A percentile compares a stretch with the other conserved stretches of the same genome.
These are phyloP conservation scores for Talaromyces sp. DNA, from an alignment of 2,329 filamentous ascomycete species.

Conservation along the genomic window DNA sequence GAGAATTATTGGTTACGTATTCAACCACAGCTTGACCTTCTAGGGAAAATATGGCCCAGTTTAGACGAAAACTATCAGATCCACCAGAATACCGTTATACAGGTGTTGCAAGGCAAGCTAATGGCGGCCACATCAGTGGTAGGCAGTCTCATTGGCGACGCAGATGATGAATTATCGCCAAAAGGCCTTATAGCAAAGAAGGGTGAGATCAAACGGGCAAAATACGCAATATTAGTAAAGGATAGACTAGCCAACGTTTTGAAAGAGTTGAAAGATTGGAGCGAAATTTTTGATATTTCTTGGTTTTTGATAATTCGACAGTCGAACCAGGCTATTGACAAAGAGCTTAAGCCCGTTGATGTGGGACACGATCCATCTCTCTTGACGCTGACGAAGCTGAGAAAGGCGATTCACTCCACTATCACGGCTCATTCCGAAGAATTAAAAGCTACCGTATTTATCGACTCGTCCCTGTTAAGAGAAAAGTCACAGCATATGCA, in stretches of 20 bases:
- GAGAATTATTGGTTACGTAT: not conserved
- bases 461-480: not conserved
- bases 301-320: constrained; percentile 31
- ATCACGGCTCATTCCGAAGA: not conserved
- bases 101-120: not conserved
- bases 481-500: not conserved
- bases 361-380: too few species aligned
- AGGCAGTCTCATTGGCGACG: not conserved
- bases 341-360: not conserved
- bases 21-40: not conserved
- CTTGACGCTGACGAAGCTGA: not conserved
- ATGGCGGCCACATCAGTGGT: not conserved
- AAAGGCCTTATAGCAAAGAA: not conserved
- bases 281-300: constrained; percentile 26
- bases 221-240: not conserved
- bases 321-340: constrained; percentile 20
- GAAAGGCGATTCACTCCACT: not conserved
- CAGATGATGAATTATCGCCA: not conserved
- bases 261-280: constrained; percentile 28
- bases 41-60: not conserved
- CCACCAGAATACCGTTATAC: not conserved
- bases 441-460: not conserved
- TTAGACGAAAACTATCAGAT: not conserved
- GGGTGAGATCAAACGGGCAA: not conserved
- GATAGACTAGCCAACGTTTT: not conserved